A percentile compares a stretch with the other conserved stretches of the same genome.
Evolutionary conservation across 2,329 filamentous ascomycete genomes (phyloP).

Genomic region (Colletotrichum sp.): DNA sequence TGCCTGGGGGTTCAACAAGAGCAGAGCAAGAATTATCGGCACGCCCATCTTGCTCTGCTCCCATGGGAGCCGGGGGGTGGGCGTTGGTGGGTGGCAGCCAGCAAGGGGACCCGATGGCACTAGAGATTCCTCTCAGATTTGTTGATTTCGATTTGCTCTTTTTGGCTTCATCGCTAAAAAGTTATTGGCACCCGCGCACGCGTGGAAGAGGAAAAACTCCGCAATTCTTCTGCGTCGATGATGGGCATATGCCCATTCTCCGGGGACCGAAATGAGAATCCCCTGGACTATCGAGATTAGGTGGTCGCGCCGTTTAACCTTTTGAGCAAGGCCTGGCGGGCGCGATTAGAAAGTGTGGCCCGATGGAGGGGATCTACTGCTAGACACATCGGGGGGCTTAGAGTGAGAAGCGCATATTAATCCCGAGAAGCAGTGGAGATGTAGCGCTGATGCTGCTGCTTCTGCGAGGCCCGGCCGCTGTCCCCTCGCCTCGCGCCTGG

Average conservation of each 20-base stretch:
- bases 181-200: background rate
- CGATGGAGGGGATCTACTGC: slow-evolving; percentile 3
- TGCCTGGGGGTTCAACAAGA: background rate
- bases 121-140: background rate
- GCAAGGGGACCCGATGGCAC: slow-evolving; percentile 1
- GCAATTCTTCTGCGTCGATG: background rate
- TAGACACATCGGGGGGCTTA: background rate
- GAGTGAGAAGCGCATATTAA: slow-evolving; percentile 7
- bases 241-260: background rate
- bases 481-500: background rate
- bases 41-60: background rate
- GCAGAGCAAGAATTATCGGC: background rate
- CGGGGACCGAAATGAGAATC: slow-evolving; percentile 12
- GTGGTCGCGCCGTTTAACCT: slow-evolving; percentile 13
- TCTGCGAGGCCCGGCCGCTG: background rate
- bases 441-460: background rate
- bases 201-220: background rate
- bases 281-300: slow-evolving; percentile 19
- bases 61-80: background rate
- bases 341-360: background rate
- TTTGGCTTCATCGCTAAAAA: background rate
- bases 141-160: background rate
- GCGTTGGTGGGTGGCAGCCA: background rate
- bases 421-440: slow-evolving; percentile 16
- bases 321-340: background rate